Evolutionary conservation across 2,329 filamentous ascomycete species (phyloP).

Genomic region (Lachnellula occidentalis): DNA sequence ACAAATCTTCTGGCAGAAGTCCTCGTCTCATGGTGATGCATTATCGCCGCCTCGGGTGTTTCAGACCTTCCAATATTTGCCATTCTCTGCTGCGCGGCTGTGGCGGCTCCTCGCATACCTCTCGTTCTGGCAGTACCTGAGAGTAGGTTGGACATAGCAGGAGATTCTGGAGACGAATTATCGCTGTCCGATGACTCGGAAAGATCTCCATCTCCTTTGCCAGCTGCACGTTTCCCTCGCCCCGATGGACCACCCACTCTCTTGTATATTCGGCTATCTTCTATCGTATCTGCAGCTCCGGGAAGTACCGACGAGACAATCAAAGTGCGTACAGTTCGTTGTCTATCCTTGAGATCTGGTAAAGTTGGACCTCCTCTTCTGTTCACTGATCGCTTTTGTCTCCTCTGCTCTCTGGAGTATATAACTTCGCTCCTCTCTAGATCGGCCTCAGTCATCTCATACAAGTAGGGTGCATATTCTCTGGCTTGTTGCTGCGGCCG

Average conservation of each 20-base stretch:
- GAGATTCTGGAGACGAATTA: conserved; percentile 81
- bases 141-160: conserved; percentile 64
- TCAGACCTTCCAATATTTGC: conserved; percentile 76
- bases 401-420: conserved; percentile 86
- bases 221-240: conserved; percentile 50
- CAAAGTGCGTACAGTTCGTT: conserved; percentile 86
- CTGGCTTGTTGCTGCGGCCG: conserved; percentile 88
- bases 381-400: conserved; percentile 94
- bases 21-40: conserved; percentile 68
- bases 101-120: conserved; percentile 83
- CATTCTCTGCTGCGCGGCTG: conserved; percentile 82
- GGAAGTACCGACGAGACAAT: conserved; percentile 90
- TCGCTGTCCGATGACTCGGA: conserved; percentile 92
- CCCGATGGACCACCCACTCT: conserved; percentile 55
- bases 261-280: conserved; percentile 85
- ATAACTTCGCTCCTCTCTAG: conserved; percentile 87
- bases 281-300: conserved; percentile 71
- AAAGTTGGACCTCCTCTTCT: conserved; percentile 85
- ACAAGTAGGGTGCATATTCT: conserved; percentile 88
- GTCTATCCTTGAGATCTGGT: conserved; percentile 93
- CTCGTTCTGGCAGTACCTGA: conserved; percentile 76
- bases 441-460: conserved; percentile 87
- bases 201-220: conserved; percentile 55
- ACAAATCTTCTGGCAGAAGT: conserved; percentile 51
- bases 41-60: conserved; percentile 72